Evolutionary conservation across 768 basidiomycete species (phyloP), one percentile per base, ranked within the genome.

Genomic region (Hydnomerulius pinastri): DNA sequence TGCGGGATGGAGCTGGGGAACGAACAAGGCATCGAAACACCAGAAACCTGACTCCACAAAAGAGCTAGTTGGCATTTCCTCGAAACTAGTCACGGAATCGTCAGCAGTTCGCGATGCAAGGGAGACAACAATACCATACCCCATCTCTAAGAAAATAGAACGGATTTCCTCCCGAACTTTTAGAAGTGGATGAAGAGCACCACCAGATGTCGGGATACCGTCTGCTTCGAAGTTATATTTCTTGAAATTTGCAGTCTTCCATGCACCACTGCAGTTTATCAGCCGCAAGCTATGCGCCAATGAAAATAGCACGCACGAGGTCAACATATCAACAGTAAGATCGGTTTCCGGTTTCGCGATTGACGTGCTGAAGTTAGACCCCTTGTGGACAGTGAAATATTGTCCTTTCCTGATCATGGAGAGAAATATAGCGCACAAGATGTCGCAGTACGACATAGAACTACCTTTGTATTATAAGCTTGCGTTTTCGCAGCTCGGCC

Each of bases 171-270:
- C 97, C 48, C 97, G 80, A 21, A 99, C 97, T 76, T 98, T 98
- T 50, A 99, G 82, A 28, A 99, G 78, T 13, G 97, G 97, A 70
- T 98, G 97, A 25, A 98, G 76, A 12, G 95, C 93, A 33, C 97
- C 97, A 25, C 94, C 93, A 32, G 82, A 81, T 3, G 94, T 86
- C 8, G 88, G 90, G 24, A 86, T 82, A 45, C 97, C 97, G 55
- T 94, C 94, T 0, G 97, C 95, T 59, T 96, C 94, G 60, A 98
- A 98, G 72, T 99, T 99, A 73, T 98, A 99, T 69, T 95, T 94
- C 68, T 99, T 99, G 81, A 91, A 99, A 8, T 78, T 80, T 1
- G 96, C 81, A 0, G 84, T 86, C 71, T 97, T 95, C 97, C 97
- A 98, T 15, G 90, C 74, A 6, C 95, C 97, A 32, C 96, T 98